phyloP scores from a whole-genome alignment of 2,329 filamentous ascomycete genomes.

The Immersiporthe knoxdaviesiana region DNA sequence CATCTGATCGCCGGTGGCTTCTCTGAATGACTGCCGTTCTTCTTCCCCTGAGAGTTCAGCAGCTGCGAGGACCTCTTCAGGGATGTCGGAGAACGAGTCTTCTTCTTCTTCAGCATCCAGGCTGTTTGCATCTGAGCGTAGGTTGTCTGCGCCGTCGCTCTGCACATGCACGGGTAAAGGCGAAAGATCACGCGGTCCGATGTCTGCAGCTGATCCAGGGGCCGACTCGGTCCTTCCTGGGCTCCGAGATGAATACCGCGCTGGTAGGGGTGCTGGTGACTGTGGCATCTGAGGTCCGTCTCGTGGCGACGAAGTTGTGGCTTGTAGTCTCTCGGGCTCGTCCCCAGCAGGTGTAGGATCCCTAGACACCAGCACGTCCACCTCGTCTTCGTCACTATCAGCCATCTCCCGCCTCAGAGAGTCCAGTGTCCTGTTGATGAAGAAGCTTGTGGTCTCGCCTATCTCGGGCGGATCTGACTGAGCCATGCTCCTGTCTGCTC shows the following conservation, averaged over 20 bases:
- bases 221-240: slow-evolving; percentile 1
- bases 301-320: not conserved
- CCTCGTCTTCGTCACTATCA: slow-evolving; percentile 32
- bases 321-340: not conserved
- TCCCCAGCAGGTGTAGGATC: slow-evolving; percentile 19
- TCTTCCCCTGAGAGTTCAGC: slow-evolving; percentile 37
- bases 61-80: slow-evolving; percentile 53
- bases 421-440: slow-evolving; percentile 60
- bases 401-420: slow-evolving; percentile 47
- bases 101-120: slow-evolving; percentile 54
- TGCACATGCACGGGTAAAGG: not conserved
- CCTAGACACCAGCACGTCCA: slow-evolving; percentile 24
- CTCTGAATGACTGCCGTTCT: slow-evolving; percentile 11
- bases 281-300: not conserved
- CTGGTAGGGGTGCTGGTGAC: slow-evolving; percentile 7
- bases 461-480: slow-evolving; percentile 47
- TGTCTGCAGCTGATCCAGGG: not conserved
- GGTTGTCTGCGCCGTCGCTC: not conserved
- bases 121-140: slow-evolving; percentile 33
- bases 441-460: slow-evolving; percentile 59
- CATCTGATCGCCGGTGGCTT: slow-evolving; percentile 34
- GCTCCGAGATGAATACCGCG: not conserved
- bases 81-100: slow-evolving; percentile 62
- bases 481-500: slow-evolving; percentile 44
- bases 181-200: not conserved